phyloP scores from a whole-genome alignment of 805 yeast species.

The Saccharomycopsis sp. region DNA sequence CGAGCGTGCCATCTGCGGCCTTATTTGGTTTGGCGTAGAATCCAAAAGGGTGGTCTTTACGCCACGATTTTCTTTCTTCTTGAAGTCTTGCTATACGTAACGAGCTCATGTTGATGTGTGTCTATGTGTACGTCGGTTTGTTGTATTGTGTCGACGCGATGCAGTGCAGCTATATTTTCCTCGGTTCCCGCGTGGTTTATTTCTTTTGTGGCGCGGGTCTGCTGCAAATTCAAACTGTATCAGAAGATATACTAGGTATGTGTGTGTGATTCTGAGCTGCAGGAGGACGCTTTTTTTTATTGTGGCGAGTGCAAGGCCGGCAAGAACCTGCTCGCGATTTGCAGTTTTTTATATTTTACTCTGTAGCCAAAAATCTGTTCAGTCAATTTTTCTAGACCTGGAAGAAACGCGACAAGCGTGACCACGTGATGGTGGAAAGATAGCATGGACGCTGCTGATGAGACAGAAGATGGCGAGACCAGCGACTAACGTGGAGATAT shows the following conservation, averaged over 20 bases:
- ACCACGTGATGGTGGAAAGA: background rate
- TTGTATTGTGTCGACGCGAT: background rate
- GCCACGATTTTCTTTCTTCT: slow-evolving; percentile 95
- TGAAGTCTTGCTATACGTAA: slow-evolving; percentile 79
- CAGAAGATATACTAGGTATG: background rate
- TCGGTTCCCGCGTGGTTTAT: background rate
- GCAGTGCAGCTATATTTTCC: background rate
- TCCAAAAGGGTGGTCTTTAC: slow-evolving; percentile 97
- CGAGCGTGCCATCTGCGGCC: slow-evolving; percentile 73
- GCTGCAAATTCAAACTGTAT: background rate
- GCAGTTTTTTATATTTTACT: background rate
- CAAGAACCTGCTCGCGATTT: background rate
- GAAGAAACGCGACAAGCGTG: background rate
- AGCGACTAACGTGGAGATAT: too few relatives aligned
- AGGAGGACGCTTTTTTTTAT: background rate
- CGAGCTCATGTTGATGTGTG: slow-evolving; percentile 33
- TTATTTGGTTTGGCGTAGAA: slow-evolving; percentile 88
- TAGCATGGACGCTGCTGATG: too few relatives aligned
- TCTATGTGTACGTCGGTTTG: background rate
- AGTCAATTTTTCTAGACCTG: background rate
- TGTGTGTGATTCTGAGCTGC: background rate
- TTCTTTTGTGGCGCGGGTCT: background rate
- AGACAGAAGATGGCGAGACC: too few relatives aligned
- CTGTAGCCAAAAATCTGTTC: too few relatives aligned
- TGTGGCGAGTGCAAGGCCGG: background rate